phyloP scores from a whole-genome alignment of 2,329 filamentous ascomycete genomes.

The Cercospora janseana region DNA sequence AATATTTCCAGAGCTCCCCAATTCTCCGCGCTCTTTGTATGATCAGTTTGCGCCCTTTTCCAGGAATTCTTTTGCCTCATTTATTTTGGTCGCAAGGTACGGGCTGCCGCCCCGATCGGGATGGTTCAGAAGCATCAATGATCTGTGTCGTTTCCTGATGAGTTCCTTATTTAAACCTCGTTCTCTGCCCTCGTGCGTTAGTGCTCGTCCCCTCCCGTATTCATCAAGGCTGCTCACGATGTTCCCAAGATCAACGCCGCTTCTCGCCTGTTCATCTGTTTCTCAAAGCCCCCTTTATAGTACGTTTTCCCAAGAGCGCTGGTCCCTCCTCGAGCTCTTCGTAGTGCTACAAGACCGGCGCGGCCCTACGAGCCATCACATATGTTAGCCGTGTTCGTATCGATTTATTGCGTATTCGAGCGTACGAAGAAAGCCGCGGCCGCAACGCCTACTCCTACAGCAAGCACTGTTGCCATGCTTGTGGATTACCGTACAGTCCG shows the following conservation, averaged over 20 bases:
- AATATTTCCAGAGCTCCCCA: no score
- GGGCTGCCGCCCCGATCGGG: slow-evolving; percentile 95
- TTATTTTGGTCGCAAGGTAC: slow-evolving; percentile 95
- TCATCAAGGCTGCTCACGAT: slow-evolving; percentile 68
- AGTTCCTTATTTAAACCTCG: slow-evolving; percentile 86
- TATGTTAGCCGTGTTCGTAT: neutral
- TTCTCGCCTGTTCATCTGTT: slow-evolving; percentile 88
- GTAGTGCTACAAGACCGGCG: slow-evolving; percentile 84
- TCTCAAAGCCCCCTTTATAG: slow-evolving; percentile 98
- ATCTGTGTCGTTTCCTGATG: slow-evolving; percentile 90
- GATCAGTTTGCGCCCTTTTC: slow-evolving; percentile 59
- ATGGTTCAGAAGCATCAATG: slow-evolving; percentile 95
- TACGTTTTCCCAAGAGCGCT: slow-evolving; percentile 84
- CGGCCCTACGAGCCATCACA: slow-evolving; percentile 63
- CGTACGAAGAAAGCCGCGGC: slow-evolving; percentile 65
- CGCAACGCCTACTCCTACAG: slow-evolving; percentile 60
- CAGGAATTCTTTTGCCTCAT: slow-evolving; percentile 94
- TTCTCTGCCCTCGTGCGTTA: slow-evolving; percentile 58
- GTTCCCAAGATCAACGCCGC: slow-evolving; percentile 87
- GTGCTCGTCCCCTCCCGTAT: neutral
- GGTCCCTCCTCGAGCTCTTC: slow-evolving; percentile 71
- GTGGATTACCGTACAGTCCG: neutral
- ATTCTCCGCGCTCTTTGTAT: neutral
- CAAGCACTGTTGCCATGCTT: slow-evolving; percentile 59
- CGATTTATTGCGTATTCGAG: no score